Evolutionary conservation across 306 rosid genomes (phyloP).

Genomic region (Myrica gale): DNA sequence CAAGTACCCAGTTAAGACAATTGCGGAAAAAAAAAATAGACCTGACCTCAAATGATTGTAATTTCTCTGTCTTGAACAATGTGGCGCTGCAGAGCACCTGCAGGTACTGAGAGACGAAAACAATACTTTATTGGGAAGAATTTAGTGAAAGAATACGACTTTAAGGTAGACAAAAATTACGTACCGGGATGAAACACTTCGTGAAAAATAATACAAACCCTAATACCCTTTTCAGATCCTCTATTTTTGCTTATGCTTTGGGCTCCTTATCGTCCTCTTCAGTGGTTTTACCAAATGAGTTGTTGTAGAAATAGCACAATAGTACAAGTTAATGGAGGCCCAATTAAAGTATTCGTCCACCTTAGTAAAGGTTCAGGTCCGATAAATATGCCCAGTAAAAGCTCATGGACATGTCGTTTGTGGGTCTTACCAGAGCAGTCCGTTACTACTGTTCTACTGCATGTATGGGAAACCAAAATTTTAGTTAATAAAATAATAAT

Average conservation of each 20-base stretch:
- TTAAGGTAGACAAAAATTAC: neutral
- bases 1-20: slow-evolving; percentile 8
- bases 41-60: slow-evolving; percentile 1
- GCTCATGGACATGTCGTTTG: neutral
- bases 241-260: slow-evolving; percentile 2
- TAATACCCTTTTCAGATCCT: slow-evolving; percentile 5
- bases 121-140: neutral
- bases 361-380: neutral
- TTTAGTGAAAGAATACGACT: neutral
- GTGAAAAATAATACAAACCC: slow-evolving; percentile 9
- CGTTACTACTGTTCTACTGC: too few species aligned
- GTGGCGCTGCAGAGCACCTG: slow-evolving; percentile 23
- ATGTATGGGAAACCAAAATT: too few species aligned
- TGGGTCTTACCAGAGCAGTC: too few species aligned
- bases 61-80: slow-evolving; percentile 25
- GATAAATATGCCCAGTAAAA: neutral
- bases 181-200: slow-evolving; percentile 9
- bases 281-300: neutral
- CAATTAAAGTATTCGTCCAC: neutral
- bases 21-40: neutral
- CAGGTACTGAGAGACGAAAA: neutral
- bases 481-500: too few species aligned
- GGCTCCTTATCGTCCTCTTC: slow-evolving; percentile 13
- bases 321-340: neutral
- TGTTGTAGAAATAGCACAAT: neutral